phyloP scores from a whole-genome alignment of 2,329 filamentous ascomycete species.

The Neurospora crassa region DNA sequence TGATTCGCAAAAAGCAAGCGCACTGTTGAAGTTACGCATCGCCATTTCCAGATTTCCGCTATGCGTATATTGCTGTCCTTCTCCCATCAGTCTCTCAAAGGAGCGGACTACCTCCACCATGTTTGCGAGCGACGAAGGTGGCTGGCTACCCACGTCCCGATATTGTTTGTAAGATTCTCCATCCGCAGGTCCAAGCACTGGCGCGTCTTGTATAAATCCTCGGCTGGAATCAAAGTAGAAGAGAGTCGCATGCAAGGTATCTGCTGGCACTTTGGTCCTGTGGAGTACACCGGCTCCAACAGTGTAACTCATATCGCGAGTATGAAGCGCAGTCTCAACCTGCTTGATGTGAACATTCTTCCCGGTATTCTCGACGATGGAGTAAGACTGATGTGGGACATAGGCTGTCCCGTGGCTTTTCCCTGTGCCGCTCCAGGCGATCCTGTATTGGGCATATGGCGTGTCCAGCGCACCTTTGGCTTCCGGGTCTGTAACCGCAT shows the following conservation, averaged over 20 bases:
- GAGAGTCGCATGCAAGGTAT: conserved; percentile 25
- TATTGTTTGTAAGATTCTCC: conserved; percentile 13
- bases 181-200: conserved; percentile 23
- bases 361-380: conserved; percentile 19
- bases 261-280: conserved; percentile 18
- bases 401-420: conserved; percentile 15
- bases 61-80: conserved; percentile 10
- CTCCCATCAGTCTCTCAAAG: conserved; percentile 14
- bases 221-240: conserved; percentile 27
- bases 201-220: conserved; percentile 22
- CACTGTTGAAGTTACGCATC: conserved; percentile 15
- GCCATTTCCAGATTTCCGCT: conserved; percentile 17
- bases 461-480: conserved; percentile 8
- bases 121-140: conserved; percentile 12
- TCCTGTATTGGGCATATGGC: conserved; percentile 22
- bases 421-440: conserved; percentile 20
- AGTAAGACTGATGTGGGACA: conserved; percentile 19
- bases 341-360: conserved; percentile 10
- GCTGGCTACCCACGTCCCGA: conserved; percentile 16
- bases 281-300: conserved; percentile 24
- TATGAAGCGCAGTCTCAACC: conserved; percentile 11
- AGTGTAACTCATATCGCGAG: conserved; percentile 18
- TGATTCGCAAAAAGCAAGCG: conserved; percentile 16
- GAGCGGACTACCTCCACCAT: conserved; percentile 13
- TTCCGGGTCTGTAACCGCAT: conserved; percentile 10